A percentile compares a stretch with the other conserved stretches of the same genome.
These are phyloP conservation scores for Candida maesae DNA, from an alignment of 805 yeast genomes.

Conservation along the genomic window DNA sequence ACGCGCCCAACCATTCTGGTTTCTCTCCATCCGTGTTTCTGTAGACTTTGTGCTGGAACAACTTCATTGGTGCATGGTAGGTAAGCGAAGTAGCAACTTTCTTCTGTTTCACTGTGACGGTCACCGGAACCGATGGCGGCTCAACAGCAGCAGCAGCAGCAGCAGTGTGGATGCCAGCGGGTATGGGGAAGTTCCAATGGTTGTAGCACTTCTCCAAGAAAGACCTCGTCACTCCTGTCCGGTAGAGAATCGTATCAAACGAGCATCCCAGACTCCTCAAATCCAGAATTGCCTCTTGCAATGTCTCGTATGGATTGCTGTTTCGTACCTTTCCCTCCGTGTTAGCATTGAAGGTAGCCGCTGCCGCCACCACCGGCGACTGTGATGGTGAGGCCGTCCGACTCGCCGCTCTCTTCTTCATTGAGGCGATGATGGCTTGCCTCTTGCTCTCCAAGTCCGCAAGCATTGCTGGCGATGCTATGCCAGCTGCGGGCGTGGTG, in stretches of 20 bases:
- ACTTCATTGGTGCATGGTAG: conserved; percentile 1
- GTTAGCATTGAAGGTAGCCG: background rate
- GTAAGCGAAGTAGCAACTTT: background rate
- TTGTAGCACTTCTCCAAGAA: conserved; percentile 18
- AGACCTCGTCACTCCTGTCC: conserved; percentile 18
- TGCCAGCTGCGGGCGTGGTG: background rate
- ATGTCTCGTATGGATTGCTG: background rate
- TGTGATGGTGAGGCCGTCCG: conserved; percentile 1
- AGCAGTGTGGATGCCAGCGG: too few species aligned
- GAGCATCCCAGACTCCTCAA: conserved; percentile 24
- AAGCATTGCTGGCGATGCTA: background rate
- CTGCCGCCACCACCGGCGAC: background rate
- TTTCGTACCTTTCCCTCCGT: background rate
- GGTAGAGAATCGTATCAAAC: conserved; percentile 18
- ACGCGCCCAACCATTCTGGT: conserved; percentile 25
- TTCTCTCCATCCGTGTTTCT: conserved; percentile 12
- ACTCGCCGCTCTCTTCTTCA: conserved; percentile 13
- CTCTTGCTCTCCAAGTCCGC: conserved; percentile 22
- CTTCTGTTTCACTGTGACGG: background rate
- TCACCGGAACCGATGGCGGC: background rate
- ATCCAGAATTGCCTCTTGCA: conserved; percentile 23
- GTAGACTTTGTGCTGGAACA: conserved; percentile 14
- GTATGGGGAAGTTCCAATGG: conserved; percentile 21
- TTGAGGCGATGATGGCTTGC: conserved; percentile 24
- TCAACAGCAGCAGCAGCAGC: background rate